Conservation (phyloP, 2,329 filamentous ascomycete genomes). For the Zymoseptoria brevis region DNA sequence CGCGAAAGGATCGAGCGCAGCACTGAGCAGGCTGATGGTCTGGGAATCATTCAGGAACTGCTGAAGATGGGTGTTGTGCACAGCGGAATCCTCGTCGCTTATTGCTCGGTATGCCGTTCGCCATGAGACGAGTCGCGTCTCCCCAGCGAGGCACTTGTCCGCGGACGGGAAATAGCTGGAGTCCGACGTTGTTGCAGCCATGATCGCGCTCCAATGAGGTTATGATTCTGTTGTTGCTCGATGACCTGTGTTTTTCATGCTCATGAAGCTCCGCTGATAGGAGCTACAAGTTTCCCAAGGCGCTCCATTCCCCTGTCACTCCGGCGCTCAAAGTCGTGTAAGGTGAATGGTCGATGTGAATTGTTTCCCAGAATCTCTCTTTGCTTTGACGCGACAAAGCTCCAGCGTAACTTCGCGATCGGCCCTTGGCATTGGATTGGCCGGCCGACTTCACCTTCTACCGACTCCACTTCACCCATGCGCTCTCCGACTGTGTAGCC, state of each 20-base stretch:
- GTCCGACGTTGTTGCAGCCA: conserved; percentile 7
- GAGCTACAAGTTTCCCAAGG: not conserved
- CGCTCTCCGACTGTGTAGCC: not conserved
- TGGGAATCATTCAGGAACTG: conserved; percentile 64
- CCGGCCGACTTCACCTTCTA: not conserved
- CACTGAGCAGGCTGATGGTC: conserved; percentile 59
- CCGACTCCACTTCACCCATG: not conserved
- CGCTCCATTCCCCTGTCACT: not conserved
- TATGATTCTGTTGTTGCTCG: not conserved
- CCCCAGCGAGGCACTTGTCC: conserved; percentile 74
- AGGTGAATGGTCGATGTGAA: not conserved
- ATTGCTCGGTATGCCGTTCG: conserved; percentile 49
- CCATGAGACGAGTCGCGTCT: conserved; percentile 68
- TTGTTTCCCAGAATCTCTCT: not conserved
- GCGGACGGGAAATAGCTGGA: conserved; percentile 68
- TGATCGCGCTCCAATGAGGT: conserved; percentile 2
- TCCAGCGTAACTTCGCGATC: not conserved
- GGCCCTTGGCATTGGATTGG: not conserved
- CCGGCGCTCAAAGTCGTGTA: not conserved
- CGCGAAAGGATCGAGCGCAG: conserved; percentile 61
- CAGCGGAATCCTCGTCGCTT: conserved; percentile 44
- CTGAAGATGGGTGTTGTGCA: conserved; percentile 46
- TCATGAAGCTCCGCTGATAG: not conserved
- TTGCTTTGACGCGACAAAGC: not conserved
- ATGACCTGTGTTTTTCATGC: not conserved